These are phyloP conservation scores for Obelidium mucronatum DNA, from an alignment of 192 early-diverging fungal species.

Conservation along the genomic window DNA sequence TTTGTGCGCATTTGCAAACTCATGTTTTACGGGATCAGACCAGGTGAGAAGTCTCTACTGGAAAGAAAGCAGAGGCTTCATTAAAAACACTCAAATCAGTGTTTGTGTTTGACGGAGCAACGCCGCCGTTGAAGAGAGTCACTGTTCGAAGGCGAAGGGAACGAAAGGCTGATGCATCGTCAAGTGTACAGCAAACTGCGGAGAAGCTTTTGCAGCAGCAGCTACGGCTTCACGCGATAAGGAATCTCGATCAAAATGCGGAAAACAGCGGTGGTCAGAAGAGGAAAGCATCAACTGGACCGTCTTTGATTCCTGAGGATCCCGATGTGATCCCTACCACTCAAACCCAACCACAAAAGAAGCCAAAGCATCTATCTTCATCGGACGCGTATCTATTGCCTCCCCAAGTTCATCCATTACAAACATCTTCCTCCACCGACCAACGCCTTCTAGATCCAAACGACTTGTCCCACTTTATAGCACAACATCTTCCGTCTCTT, in stretches of 20 bases:
- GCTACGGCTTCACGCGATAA: constrained; percentile 73
- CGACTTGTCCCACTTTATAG: constrained; percentile 26
- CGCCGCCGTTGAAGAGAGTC: constrained; percentile 82
- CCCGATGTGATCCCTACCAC: not conserved
- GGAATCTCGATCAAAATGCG: not conserved
- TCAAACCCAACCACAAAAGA: not conserved
- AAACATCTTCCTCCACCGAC: constrained; percentile 17
- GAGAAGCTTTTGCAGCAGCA: constrained; percentile 83
- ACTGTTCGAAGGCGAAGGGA: constrained; percentile 64
- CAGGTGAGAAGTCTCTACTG: too few relatives aligned
- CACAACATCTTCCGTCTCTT: constrained; percentile 52
- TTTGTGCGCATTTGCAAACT: constrained; percentile 94
- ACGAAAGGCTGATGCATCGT: constrained; percentile 42
- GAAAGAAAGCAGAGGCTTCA: too few relatives aligned
- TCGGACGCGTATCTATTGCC: constrained; percentile 28
- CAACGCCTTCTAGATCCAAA: constrained; percentile 32
- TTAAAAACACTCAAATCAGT: constrained; percentile 44
- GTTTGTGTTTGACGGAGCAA: constrained; percentile 97
- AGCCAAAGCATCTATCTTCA: not conserved
- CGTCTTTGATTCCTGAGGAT: not conserved
- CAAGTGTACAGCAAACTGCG: constrained; percentile 76
- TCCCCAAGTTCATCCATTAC: constrained; percentile 8
- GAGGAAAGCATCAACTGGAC: not conserved
- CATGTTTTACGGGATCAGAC: constrained; percentile 85
- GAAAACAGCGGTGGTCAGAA: not conserved